phyloP scores from a whole-genome alignment of 495 filamentous ascomycete genomes.

The Staphylotrichum tortipilum region DNA sequence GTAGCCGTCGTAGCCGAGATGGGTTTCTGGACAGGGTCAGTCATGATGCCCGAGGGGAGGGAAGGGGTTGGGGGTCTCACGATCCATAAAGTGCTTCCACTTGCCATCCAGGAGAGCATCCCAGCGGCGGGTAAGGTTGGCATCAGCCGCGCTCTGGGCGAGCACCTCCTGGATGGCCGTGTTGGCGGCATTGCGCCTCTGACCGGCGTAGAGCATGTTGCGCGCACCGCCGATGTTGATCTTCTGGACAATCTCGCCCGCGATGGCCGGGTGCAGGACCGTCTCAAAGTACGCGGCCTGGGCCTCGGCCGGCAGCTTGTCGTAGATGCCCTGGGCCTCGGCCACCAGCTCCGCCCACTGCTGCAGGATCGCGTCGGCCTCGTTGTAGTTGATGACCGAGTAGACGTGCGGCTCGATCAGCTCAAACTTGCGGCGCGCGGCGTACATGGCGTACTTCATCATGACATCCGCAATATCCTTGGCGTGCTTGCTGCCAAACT shows the following conservation, averaged over 20 bases:
- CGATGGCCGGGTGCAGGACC: slow-evolving; percentile 57
- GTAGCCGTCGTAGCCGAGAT: slow-evolving; percentile 45
- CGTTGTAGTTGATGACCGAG: slow-evolving; percentile 60
- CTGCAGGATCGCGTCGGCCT: slow-evolving; percentile 55
- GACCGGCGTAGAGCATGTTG: slow-evolving; percentile 55
- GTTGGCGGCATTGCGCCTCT: slow-evolving; percentile 61
- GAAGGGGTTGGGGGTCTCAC: slow-evolving; percentile 19
- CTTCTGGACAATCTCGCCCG: slow-evolving; percentile 51
- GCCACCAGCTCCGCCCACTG: slow-evolving; percentile 52
- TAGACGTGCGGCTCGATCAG: slow-evolving; percentile 55
- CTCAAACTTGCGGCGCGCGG: slow-evolving; percentile 60
- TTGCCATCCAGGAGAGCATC: slow-evolving; percentile 57
- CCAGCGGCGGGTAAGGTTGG: slow-evolving; percentile 51
- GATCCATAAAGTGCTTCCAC: slow-evolving; percentile 67
- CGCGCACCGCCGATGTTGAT: slow-evolving; percentile 53
- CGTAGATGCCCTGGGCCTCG: slow-evolving; percentile 48
- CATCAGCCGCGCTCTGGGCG: slow-evolving; percentile 53
- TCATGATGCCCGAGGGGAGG: not conserved
- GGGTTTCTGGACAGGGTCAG: slow-evolving; percentile 34
- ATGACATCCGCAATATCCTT: slow-evolving; percentile 46
- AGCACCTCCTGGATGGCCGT: slow-evolving; percentile 49
- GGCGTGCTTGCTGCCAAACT: slow-evolving; percentile 47
- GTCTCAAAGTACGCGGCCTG: slow-evolving; percentile 61
- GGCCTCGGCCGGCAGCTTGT: slow-evolving; percentile 36
- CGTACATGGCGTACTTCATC: slow-evolving; percentile 53